phyloP scores from a whole-genome alignment of 495 filamentous ascomycete genomes.

The Neurospora sp. region DNA sequence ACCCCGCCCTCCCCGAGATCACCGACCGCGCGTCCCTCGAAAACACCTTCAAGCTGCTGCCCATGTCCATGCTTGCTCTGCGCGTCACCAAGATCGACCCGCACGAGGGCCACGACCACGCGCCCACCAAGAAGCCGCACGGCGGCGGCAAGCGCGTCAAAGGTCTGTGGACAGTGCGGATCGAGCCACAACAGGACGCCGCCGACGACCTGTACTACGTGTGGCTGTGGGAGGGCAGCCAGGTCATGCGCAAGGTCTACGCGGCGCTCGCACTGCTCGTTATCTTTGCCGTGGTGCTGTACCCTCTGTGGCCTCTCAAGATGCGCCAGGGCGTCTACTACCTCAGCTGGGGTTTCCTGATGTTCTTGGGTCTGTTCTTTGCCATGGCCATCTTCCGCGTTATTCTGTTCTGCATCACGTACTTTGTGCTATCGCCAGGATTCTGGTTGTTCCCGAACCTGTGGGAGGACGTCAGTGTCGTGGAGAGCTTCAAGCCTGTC shows the following conservation, averaged over 20 bases:
- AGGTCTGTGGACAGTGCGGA: slow-evolving; percentile 90
- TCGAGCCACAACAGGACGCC: slow-evolving; percentile 95
- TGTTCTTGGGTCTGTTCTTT: slow-evolving; percentile 89
- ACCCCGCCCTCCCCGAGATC: slow-evolving; percentile 78
- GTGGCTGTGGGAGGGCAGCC: slow-evolving; percentile 91
- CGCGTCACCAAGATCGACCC: slow-evolving; percentile 77
- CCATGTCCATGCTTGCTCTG: slow-evolving; percentile 87
- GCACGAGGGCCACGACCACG: slow-evolving; percentile 59
- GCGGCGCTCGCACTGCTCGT: slow-evolving; percentile 68
- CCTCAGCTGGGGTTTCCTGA: slow-evolving; percentile 87
- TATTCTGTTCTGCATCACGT: slow-evolving; percentile 88
- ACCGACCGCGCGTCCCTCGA: slow-evolving; percentile 78
- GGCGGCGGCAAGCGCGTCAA: slow-evolving; percentile 68
- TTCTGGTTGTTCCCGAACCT: slow-evolving; percentile 97
- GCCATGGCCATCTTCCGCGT: slow-evolving; percentile 93
- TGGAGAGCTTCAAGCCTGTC: slow-evolving; percentile 91
- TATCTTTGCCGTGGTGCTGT: slow-evolving; percentile 84
- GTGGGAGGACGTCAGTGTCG: slow-evolving; percentile 97
- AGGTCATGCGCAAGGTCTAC: slow-evolving; percentile 88
- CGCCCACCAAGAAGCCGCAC: slow-evolving; percentile 40
- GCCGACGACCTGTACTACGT: slow-evolving; percentile 86
- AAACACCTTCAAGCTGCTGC: slow-evolving; percentile 90
- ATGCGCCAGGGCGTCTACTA: slow-evolving; percentile 95
- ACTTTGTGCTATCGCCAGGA: slow-evolving; percentile 74
- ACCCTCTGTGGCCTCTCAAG: slow-evolving; percentile 92